phyloP scores from a whole-genome alignment of 371 early-diverging fungal genomes.

The Apophysomyces elegans region DNA sequence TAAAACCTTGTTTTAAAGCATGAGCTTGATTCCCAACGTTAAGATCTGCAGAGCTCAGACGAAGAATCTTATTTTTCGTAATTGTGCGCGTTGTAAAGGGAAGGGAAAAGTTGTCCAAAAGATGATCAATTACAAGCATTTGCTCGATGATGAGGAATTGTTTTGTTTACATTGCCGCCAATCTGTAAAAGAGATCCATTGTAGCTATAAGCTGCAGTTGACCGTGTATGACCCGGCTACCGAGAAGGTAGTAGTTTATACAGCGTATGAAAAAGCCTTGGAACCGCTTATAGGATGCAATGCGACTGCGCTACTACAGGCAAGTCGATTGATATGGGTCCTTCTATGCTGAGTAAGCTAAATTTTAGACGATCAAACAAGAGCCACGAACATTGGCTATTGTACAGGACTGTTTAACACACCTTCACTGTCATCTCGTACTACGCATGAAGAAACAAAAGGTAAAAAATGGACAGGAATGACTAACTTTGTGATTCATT shows the following conservation, averaged over 20 bases:
- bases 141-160: neutral
- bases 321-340: neutral
- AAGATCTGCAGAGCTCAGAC: slow-evolving; percentile 8
- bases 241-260: neutral
- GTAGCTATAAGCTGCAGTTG: neutral
- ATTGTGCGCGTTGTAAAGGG: slow-evolving; percentile 1
- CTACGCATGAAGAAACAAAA: slow-evolving; percentile 1
- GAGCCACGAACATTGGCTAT: neutral
- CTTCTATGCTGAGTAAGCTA: neutral
- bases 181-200: neutral
- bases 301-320: neutral
- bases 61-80: slow-evolving; percentile 1
- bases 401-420: neutral
- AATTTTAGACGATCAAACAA: neutral
- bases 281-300: neutral
- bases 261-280: slow-evolving; percentile 3
- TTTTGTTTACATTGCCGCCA: neutral
- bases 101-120: neutral
- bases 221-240: neutral
- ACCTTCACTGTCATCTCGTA: neutral
- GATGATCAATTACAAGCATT: neutral
- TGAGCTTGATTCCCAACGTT: neutral
- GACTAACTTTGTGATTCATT: neutral
- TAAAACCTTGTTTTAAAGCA: neutral
- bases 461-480: neutral